Conservation (phyloP, 768 basidiomycete genomes). For the Hericium alpestre region DNA sequence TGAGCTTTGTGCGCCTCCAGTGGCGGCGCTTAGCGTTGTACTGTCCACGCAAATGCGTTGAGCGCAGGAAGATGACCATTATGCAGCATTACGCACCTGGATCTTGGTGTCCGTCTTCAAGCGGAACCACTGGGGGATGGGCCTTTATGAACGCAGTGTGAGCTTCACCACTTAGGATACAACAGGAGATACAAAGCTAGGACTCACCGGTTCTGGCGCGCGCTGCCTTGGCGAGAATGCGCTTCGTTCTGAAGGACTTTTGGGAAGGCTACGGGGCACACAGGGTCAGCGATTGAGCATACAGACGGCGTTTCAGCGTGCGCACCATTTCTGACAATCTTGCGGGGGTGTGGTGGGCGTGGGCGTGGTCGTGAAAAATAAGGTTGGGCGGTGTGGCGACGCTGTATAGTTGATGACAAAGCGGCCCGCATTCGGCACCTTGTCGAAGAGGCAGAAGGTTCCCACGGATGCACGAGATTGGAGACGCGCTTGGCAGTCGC, state of each 20-base stretch:
- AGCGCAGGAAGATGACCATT: neutral
- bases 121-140: conserved; percentile 99
- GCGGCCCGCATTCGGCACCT: neutral
- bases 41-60: conserved; percentile 24
- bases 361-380: conserved; percentile 2
- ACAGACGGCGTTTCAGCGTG: neutral
- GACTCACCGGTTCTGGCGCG: conserved; percentile 83
- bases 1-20: conserved; percentile 99
- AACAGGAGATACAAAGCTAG: neutral
- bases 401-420: conserved; percentile 5
- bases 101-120: conserved; percentile 94
- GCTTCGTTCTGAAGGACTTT: conserved; percentile 97
- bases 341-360: neutral
- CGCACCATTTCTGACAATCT: conserved; percentile 3
- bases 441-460: neutral
- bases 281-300: neutral
- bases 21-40: conserved; percentile 96
- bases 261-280: conserved; percentile 75
- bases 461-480: neutral
- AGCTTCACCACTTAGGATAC: neutral
- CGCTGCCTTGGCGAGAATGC: conserved; percentile 92
- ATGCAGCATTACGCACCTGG: conserved; percentile 38
- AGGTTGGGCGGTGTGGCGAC: neutral
- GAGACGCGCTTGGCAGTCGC: neutral
- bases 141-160: conserved; percentile 34